Evolutionary conservation across 345 rosid genomes (phyloP), one percentile per base, ranked within the genome.

Genomic region (Aquilaria malaccensis): DNA sequence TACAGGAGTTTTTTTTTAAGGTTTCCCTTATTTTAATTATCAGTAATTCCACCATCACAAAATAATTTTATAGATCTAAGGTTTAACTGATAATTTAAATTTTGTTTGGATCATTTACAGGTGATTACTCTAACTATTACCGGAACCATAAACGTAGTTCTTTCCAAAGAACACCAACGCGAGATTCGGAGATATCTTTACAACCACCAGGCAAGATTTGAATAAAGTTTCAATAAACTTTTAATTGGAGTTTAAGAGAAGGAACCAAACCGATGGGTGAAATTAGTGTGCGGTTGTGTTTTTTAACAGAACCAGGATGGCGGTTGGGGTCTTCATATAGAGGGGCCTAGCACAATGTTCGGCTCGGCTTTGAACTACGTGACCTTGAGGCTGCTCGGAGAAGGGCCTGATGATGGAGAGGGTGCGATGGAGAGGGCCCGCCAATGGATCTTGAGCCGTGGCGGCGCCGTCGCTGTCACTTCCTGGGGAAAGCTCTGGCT

Each of bases 401-500:
- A 87, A 79, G 81, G 77, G 30, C 67, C 79, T 37, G 75, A 83
- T 55, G 91, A 76, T 61, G 87, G 80, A 55, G 72, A 69, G 61
- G 89, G 77, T 30, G 80, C 81, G 1, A 77, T 85, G 76, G 85
- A 71, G 66, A 79, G 53, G 52, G 95, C 80, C 10, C 82, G 80
- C 22, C 60, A 68, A 66, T 87, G 95, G 95, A 85, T 87, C 75
- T 67, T 77, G 70, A 72, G 74, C 60, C 95, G 76, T 71, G 95
- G 95, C 46, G 77, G 95, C 73, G 86, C 89, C 47, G 78, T 85
- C 54, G 72, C 69, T 49, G 76, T 83, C 13, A 81, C 91, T 57
- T 85, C 95, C 15, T 83, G 91, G 95, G 91, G 95, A 9, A 85
- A 87, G 75, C 71, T 81, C 80, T 87, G 95, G 95, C 89, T 87